Percentiles rank a stretch among this genome's conserved stretches.
Conservation (phyloP, 345 rosid species). For the Rhizophora mangle region DNA sequence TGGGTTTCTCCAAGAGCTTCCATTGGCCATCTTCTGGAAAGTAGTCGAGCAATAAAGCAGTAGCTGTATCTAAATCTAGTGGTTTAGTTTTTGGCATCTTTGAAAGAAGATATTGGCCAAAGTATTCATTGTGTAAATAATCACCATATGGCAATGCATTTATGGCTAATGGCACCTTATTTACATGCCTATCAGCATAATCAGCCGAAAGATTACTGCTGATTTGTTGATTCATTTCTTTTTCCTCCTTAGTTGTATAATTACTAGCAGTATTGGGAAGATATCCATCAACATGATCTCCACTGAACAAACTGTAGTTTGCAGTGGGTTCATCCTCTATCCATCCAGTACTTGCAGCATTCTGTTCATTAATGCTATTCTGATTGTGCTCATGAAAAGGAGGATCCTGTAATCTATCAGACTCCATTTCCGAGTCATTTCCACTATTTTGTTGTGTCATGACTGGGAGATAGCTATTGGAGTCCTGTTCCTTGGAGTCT, state of each 20-base stretch:
- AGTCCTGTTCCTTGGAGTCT: constrained; percentile 27
- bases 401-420: constrained; percentile 33
- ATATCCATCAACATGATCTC: constrained; percentile 13
- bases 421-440: constrained; percentile 14
- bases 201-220: constrained; percentile 35
- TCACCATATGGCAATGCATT: constrained; percentile 33
- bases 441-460: constrained; percentile 19
- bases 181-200: constrained; percentile 23
- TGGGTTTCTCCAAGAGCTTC: constrained; percentile 76
- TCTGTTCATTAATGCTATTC: constrained; percentile 23
- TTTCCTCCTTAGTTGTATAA: background rate
- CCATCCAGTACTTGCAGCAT: constrained; percentile 27
- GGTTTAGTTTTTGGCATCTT: constrained; percentile 44
- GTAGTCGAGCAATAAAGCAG: constrained; percentile 78
- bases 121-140: constrained; percentile 37
- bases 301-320: constrained; percentile 12
- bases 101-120: constrained; percentile 39
- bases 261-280: constrained; percentile 8
- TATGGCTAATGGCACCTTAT: constrained; percentile 37
- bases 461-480: constrained; percentile 11
- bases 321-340: constrained; percentile 25
- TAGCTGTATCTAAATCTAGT: constrained; percentile 64
- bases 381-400: constrained; percentile 16
- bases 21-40: constrained; percentile 89
- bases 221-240: constrained; percentile 30